Percentiles rank a stretch among this genome's conserved stretches.
These are phyloP conservation scores for Mimosa pudica DNA, from an alignment of 306 rosid genomes.

Conservation along the genomic window DNA sequence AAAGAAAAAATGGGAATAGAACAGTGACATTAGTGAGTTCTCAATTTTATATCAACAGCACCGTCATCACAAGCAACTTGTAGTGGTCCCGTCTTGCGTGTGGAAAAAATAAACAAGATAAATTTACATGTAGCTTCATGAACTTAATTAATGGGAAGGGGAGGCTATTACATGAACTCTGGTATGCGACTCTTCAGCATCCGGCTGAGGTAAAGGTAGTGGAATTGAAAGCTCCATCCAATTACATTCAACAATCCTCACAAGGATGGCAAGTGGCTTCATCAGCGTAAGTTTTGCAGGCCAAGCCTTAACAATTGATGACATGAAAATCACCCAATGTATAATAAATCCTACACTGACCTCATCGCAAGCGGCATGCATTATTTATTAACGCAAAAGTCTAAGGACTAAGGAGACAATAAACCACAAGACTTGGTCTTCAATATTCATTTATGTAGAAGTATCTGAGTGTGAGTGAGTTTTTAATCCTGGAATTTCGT, in stretches of 20 bases:
- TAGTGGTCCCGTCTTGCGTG: background rate
- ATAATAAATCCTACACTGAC: background rate
- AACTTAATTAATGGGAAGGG: background rate
- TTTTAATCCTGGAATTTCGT: background rate
- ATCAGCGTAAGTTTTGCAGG: constrained; percentile 59
- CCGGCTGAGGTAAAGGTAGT: constrained; percentile 30
- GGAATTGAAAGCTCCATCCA: constrained; percentile 23
- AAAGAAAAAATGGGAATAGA: background rate
- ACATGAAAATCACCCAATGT: constrained; percentile 32
- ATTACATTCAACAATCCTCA: constrained; percentile 28
- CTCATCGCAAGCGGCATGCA: constrained; percentile 4
- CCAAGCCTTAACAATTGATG: constrained; percentile 42
- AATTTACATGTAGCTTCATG: constrained; percentile 29
- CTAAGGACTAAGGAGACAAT: constrained; percentile 27
- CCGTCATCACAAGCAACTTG: background rate
- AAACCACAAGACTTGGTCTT: constrained; percentile 3
- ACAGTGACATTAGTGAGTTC: constrained; percentile 36
- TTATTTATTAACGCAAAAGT: constrained; percentile 13
- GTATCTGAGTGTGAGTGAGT: background rate
- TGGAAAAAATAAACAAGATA: background rate
- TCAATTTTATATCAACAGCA: constrained; percentile 31
- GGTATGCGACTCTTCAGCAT: constrained; percentile 33
- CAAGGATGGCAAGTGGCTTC: constrained; percentile 69
- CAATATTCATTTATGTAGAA: background rate
- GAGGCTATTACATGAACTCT: constrained; percentile 13